Base-by-base conservation (phyloP, 73 alveolate genomes). In the Tetrahymena elliotti region DNA sequence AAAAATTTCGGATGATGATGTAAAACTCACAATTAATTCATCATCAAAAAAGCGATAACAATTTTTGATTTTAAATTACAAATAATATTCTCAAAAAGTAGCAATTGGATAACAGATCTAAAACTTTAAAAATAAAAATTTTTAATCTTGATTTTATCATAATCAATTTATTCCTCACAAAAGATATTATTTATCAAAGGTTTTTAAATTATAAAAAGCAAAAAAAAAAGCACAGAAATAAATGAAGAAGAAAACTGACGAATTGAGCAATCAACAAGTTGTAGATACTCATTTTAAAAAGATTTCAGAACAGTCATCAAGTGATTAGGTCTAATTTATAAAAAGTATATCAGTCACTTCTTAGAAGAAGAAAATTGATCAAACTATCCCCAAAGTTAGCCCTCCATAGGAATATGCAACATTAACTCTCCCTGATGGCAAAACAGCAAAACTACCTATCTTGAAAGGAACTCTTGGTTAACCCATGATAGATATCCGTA, bases 391-490 rank as follows among this genome's bases (percentile, higher is more conserved):
- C 1, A 39, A 35, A 40, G 36, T 38, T 36, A 93, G 93, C 12
- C 95, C 47, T 35, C 52, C 96, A 6, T 38, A 13, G 38, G 97
- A 94, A 6, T 53, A 33, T 33, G 97, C 97, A 33, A 53, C 95
- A 83, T 52, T 96, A 6, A 92, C 97, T 5, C 95, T 98, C 12
- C 99, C 99, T 0, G 97, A 97, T 93, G 99, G 99, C 22, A 93
- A 35, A 41, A 95, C 88, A 83, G 96, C 92, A 31, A 97, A 97
- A 84, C 97, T 98, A 15, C 97, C 98, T 35, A 37, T 98, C 35
- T 82, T 94, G 41, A 93, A 98, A 37, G 99, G 98, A 24, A 93
- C 98, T 20, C 94, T 35, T 27, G 99, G 99, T 18, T 98, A 98
- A 27, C 96, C 97, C 33, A 94, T 97, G 96, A 94, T 98, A 16